Conservation (phyloP, 139 green algal genomes). For the Micractinium conductrix region DNA sequence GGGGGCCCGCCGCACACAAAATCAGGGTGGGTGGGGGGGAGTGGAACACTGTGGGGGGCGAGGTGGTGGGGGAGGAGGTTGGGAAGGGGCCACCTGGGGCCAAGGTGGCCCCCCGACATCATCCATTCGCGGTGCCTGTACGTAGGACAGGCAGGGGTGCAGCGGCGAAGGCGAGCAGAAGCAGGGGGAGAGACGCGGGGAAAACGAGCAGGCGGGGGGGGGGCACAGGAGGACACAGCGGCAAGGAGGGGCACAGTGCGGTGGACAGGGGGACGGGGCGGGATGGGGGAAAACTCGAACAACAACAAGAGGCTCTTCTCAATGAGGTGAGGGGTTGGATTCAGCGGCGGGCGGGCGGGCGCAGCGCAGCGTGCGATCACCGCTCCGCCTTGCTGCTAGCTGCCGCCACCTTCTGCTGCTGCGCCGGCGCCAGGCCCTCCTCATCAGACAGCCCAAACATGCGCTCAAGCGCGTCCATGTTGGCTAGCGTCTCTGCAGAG, state of each 20-base stretch:
- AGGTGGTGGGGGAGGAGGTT: neutral
- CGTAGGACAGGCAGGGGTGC: too few species aligned
- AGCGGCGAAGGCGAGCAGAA: neutral
- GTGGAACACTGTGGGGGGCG: too few species aligned
- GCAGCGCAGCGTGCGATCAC: neutral
- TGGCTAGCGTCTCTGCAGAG: constrained; percentile 88
- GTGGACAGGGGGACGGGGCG: neutral
- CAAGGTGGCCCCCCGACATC: too few species aligned
- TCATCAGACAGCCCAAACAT: constrained; percentile 93
- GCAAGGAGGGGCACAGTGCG: neutral
- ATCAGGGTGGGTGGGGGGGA: neutral
- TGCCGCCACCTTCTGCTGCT: constrained; percentile 24
- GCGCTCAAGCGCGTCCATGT: constrained; percentile 98
- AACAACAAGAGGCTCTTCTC: constrained; percentile 13
- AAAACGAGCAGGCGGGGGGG: too few species aligned
- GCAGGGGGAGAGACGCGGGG: neutral
- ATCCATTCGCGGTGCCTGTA: too few species aligned
- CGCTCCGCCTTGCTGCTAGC: constrained; percentile 9
- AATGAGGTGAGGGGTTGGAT: neutral
- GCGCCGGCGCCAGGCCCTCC: constrained; percentile 15
- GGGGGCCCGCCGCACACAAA: too few species aligned
- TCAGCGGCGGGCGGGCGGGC: neutral
- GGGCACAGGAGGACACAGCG: neutral
- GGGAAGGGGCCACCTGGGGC: too few species aligned
- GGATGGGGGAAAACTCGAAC: too few species aligned